Percentiles rank a stretch among this genome's conserved stretches.
Conservation (phyloP, 768 basidiomycete species). For the Naematelia encephala region DNA sequence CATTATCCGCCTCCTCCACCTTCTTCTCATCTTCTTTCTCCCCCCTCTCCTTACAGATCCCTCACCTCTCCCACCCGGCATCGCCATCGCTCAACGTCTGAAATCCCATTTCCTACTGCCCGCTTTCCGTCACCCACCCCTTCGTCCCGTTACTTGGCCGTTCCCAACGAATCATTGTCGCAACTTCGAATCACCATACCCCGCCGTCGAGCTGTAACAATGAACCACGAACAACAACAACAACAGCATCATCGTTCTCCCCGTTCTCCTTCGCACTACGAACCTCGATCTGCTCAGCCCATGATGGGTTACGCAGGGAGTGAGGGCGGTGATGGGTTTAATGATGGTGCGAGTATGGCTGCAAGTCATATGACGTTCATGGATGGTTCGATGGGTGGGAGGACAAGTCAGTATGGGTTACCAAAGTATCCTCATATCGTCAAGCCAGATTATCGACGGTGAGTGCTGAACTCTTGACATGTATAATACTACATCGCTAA, state of each 20-base stretch:
- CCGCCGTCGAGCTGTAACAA: slow-evolving; percentile 20
- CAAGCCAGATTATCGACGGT: slow-evolving; percentile 43
- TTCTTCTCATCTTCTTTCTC: neutral
- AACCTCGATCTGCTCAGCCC: slow-evolving; percentile 9
- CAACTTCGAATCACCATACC: neutral
- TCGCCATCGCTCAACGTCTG: slow-evolving; percentile 19
- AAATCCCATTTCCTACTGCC: slow-evolving; percentile 4
- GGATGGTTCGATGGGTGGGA: slow-evolving; percentile 38
- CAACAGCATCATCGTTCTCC: too few species aligned
- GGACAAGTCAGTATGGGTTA: slow-evolving; percentile 40
- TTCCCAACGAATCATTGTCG: slow-evolving; percentile 1
- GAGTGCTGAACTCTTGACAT: neutral
- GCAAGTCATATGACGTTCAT: slow-evolving; percentile 39
- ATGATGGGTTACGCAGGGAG: slow-evolving; percentile 11
- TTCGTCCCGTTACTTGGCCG: slow-evolving; percentile 8
- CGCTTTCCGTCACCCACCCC: neutral
- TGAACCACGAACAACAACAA: slow-evolving; percentile 16
- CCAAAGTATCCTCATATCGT: slow-evolving; percentile 37
- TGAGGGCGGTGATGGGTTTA: slow-evolving; percentile 15
- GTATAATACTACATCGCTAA: neutral
- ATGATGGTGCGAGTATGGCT: slow-evolving; percentile 37
- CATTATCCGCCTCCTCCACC: neutral
- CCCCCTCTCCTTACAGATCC: neutral
- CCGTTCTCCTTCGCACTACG: too few species aligned
- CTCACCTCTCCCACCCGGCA: neutral